These are phyloP conservation scores for Saturnispora quitensis DNA, from an alignment of 805 yeast genomes.

Conservation along the genomic window DNA sequence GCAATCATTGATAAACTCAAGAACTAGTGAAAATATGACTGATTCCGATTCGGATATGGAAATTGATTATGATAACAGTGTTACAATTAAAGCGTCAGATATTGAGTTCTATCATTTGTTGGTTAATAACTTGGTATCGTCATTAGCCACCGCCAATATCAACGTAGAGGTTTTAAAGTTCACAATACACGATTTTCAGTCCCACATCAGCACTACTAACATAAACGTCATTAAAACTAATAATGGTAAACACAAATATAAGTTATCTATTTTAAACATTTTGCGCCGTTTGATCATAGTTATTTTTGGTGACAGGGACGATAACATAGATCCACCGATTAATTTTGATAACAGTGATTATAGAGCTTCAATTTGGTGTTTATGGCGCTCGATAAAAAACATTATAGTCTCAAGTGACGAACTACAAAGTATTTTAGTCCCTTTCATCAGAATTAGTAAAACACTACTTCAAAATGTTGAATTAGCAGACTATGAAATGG, in stretches of 20 bases:
- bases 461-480: slow-evolving; percentile 5
- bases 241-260: slow-evolving; percentile 13
- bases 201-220: neutral
- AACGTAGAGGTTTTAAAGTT: slow-evolving; percentile 3
- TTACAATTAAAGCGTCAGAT: neutral
- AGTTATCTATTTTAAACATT: slow-evolving; percentile 24
- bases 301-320: neutral
- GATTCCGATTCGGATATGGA: slow-evolving; percentile 28
- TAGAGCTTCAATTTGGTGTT: slow-evolving; percentile 6
- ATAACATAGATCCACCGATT: neutral
- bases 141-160: slow-evolving; percentile 2
- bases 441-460: slow-evolving; percentile 28
- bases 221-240: slow-evolving; percentile 7
- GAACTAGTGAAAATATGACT: slow-evolving; percentile 27
- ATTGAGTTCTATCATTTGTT: neutral
- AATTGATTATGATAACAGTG: neutral
- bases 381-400: slow-evolving; percentile 13
- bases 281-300: slow-evolving; percentile 8
- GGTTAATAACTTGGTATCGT: slow-evolving; percentile 9
- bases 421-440: slow-evolving; percentile 50
- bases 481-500: slow-evolving; percentile 30
- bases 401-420: slow-evolving; percentile 17
- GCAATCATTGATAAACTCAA: slow-evolving; percentile 11
- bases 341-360: neutral
- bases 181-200: neutral